phyloP scores from a whole-genome alignment of 441 rosid species.

The Populus trichocarpa region DNA sequence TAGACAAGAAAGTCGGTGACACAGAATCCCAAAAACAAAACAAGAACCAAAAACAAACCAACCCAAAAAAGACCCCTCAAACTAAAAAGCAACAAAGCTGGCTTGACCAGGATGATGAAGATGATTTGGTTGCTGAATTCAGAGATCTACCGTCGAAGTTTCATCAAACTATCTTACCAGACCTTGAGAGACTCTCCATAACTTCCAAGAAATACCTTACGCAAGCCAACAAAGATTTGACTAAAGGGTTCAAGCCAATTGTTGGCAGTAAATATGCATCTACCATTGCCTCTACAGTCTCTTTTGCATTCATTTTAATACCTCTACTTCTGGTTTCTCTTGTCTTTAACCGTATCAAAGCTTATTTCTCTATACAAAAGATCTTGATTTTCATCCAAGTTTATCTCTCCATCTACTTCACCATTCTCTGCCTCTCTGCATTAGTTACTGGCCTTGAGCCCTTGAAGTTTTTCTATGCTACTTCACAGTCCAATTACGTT shows the following conservation, averaged over 20 bases:
- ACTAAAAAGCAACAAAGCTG: slow-evolving; percentile 45
- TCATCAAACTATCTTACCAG: slow-evolving; percentile 70
- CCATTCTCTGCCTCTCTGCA: slow-evolving; percentile 75
- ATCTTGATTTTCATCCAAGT: slow-evolving; percentile 77
- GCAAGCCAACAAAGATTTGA: slow-evolving; percentile 77
- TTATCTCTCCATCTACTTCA: slow-evolving; percentile 91
- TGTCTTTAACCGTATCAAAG: slow-evolving; percentile 68
- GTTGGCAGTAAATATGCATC: slow-evolving; percentile 80
- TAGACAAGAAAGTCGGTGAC: slow-evolving; percentile 17
- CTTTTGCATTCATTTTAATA: slow-evolving; percentile 63
- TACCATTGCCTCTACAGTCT: slow-evolving; percentile 57
- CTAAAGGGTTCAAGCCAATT: slow-evolving; percentile 71
- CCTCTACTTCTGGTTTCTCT: slow-evolving; percentile 80
- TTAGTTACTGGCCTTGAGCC: slow-evolving; percentile 85
- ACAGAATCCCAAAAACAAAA: slow-evolving; percentile 17
- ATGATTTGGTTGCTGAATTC: slow-evolving; percentile 63
- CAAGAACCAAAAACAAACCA: slow-evolving; percentile 16
- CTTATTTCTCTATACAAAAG: slow-evolving; percentile 85
- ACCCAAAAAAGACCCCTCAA: not conserved
- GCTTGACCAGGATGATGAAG: slow-evolving; percentile 60
- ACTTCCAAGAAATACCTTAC: slow-evolving; percentile 69
- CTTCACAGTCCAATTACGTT: slow-evolving; percentile 65
- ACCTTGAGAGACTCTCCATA: slow-evolving; percentile 72
- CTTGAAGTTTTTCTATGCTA: slow-evolving; percentile 70
- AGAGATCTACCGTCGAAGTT: slow-evolving; percentile 71